Percentiles rank a stretch among this genome's conserved stretches.
Conservation (phyloP, 805 yeast species). For the Kluyveromyces lactis region DNA sequence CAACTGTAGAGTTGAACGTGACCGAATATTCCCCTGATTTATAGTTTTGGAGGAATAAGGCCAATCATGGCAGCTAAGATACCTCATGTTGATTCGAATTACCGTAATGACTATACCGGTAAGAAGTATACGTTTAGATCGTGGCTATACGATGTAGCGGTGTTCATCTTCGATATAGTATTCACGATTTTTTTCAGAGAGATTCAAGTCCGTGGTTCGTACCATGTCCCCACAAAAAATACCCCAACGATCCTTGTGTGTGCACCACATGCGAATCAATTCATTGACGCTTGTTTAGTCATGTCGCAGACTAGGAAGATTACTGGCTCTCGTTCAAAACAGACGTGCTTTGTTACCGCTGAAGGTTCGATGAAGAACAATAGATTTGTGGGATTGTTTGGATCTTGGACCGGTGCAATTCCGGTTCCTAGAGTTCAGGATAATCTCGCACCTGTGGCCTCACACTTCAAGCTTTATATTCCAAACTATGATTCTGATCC, state of each 20-base stretch:
- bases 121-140: constrained; percentile 15
- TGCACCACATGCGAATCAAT: constrained; percentile 85
- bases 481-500: constrained; percentile 43
- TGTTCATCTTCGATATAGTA: constrained; percentile 22
- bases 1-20: too few species aligned
- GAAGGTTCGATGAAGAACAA: constrained; percentile 54
- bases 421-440: constrained; percentile 93
- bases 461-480: constrained; percentile 50
- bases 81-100: constrained; percentile 5
- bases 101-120: constrained; percentile 23
- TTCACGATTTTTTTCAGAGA: constrained; percentile 56
- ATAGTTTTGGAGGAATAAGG: too few species aligned
- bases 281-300: constrained; percentile 70
- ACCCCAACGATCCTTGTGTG: constrained; percentile 66
- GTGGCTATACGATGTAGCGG: constrained; percentile 24
- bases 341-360: constrained; percentile 75
- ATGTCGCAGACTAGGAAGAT: constrained; percentile 60
- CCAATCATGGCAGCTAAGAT: not conserved
- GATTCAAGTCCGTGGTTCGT: constrained; percentile 58
- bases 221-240: constrained; percentile 23
- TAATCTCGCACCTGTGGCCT: constrained; percentile 51
- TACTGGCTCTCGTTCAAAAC: constrained; percentile 43
- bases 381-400: constrained; percentile 63
- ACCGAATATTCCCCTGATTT: too few species aligned
- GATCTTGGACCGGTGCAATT: constrained; percentile 66